Base-by-base conservation (phyloP, 495 filamentous ascomycete genomes). In the Aspergillus heteromorphus region DNA sequence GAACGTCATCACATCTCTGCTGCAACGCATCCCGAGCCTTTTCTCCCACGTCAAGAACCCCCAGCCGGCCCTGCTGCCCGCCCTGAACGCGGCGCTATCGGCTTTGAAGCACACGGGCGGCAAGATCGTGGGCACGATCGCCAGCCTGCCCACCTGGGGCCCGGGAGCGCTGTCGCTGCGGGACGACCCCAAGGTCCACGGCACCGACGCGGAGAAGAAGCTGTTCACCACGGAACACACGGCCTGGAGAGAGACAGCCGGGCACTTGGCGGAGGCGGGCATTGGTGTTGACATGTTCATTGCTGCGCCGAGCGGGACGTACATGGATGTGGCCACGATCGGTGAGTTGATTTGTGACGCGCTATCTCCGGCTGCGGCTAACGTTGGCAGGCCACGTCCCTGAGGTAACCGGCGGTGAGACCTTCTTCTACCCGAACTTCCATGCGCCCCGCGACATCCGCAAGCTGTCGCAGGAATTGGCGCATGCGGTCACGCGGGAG, bases 371-470 rank as follows among this genome's bases (percentile, higher is more conserved):
- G n/a, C 17, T 27, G 1, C n/a, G 17, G 11, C 18, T 56, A 30
- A 55, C 25, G 21, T 38, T 19, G 29, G 13, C 38, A 73, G 73
- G 73, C 50, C 69, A 78, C 59, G 63, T 76, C 7, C 63, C 70
- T 29, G 65, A 64, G 23, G 68, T 87, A 8, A 96, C 87, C 3
- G 93, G 95, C 53, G 93, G 93, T 42, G 95, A 97, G 68, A 88
- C 82, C 0, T 97, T 87, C 72, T 96, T 93, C 75, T 99, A 96
- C 60, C 91, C 93, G 16, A 97, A 96, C 64, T 99, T 95, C 75
- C 83, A 95, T 53, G 83, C 85, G 11, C 88, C 87, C 5, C 82
- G 93, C 13, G 93, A 99, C 66, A 81, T 83, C 29, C 75, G 86
- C 53, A 93, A 91, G 72, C 75, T 97, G n/a, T 84, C 82, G 3